These are phyloP conservation scores for Penicillium griseofulvum DNA, from an alignment of 2,329 filamentous ascomycete genomes.

Conservation along the genomic window DNA sequence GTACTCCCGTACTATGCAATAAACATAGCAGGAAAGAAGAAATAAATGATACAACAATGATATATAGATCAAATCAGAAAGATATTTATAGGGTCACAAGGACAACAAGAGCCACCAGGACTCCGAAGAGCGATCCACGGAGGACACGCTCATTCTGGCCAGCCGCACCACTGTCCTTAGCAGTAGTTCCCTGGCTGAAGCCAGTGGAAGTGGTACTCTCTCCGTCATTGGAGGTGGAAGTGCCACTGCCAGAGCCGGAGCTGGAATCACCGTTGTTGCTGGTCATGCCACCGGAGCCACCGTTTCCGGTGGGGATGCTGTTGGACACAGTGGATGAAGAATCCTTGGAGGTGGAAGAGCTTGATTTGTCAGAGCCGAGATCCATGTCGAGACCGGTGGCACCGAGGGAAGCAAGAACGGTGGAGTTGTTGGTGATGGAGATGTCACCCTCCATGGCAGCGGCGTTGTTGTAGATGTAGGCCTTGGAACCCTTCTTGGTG, in stretches of 20 bases:
- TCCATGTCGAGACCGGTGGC: constrained; percentile 76
- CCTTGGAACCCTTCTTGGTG: constrained; percentile 57
- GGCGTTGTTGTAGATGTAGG: constrained; percentile 71
- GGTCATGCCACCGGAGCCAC: constrained; percentile 29
- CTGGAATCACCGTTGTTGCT: constrained; percentile 15
- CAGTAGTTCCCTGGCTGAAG: constrained; percentile 32
- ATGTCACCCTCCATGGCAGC: constrained; percentile 73
- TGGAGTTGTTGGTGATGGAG: constrained; percentile 69
- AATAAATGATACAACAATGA: constrained; percentile 2
- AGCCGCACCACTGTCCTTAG: constrained; percentile 29
- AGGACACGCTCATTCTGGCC: constrained; percentile 42
- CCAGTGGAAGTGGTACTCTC: constrained; percentile 21
- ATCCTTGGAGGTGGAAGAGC: constrained; percentile 1
- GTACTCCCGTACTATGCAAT: constrained; percentile 19
- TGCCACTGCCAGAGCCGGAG: constrained; percentile 15
- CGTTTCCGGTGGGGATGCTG: constrained; percentile 35
- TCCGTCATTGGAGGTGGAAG: constrained; percentile 13
- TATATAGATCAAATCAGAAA: background rate
- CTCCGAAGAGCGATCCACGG: constrained; percentile 47
- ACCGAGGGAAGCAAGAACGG: constrained; percentile 72
- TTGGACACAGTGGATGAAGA: constrained; percentile 14
- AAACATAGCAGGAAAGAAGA: constrained; percentile 14
- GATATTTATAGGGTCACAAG: constrained; percentile 44
- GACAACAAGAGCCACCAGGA: constrained; percentile 47
- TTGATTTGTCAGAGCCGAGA: constrained; percentile 16